Percentiles rank a stretch among this genome's conserved stretches.
These are phyloP conservation scores for Teunomyces tritomae DNA, from an alignment of 805 yeast species.

Conservation along the genomic window DNA sequence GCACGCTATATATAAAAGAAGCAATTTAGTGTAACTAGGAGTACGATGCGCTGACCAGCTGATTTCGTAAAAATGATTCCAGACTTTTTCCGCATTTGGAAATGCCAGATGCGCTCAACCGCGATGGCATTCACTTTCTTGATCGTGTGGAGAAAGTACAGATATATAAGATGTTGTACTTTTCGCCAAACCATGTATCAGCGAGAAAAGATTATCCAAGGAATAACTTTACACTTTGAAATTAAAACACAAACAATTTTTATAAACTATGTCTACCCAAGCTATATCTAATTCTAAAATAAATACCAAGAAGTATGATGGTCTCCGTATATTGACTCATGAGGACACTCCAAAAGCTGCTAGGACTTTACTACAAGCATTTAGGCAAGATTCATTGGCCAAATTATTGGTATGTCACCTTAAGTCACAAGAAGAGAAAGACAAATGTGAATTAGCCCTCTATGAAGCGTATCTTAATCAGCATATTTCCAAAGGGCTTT, in stretches of 20 bases:
- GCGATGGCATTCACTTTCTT: background rate
- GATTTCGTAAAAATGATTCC: background rate
- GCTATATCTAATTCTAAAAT: background rate
- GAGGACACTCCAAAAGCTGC: slow-evolving; percentile 36
- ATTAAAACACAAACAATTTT: no score
- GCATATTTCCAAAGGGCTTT: slow-evolving; percentile 50
- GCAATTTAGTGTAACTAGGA: background rate
- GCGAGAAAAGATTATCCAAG: no score
- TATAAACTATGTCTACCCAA: slow-evolving; percentile 1
- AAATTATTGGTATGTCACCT: slow-evolving; percentile 27
- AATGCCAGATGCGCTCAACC: background rate
- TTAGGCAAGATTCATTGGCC: slow-evolving; percentile 35
- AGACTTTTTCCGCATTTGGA: background rate
- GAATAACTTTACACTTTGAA: no score
- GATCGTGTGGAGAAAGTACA: background rate
- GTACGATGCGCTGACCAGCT: background rate
- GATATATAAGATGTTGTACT: background rate
- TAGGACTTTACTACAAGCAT: slow-evolving; percentile 33
- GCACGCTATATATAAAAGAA: no score
- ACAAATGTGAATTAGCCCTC: slow-evolving; percentile 34
- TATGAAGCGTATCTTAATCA: slow-evolving; percentile 52
- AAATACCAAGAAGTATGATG: slow-evolving; percentile 7
- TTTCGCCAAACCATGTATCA: no score
- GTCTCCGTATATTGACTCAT: slow-evolving; percentile 6
- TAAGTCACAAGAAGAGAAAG: slow-evolving; percentile 12